Evolutionary conservation across 1,284 basidiomycete genomes (phyloP), one percentile per base, ranked within the genome.

Genomic region (Pterulicium gracile): DNA sequence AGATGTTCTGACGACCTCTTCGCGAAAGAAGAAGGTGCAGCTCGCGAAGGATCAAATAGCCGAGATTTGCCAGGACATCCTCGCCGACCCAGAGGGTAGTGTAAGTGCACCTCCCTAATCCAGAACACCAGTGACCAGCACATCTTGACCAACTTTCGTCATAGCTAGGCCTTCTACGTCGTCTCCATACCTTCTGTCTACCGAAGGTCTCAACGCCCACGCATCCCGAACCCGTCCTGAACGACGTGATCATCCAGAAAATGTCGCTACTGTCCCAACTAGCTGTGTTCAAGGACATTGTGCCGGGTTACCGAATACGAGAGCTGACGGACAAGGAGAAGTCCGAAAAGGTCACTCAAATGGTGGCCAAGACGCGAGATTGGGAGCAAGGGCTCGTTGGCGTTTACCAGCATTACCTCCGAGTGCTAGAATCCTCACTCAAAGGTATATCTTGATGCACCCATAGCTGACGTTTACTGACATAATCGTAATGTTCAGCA

Each of bases 311-410:
- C 61, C 72, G 79, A 45, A 97, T 99, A 59, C 87, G 96, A 45
- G 67, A 82, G 13, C 70, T 99, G 24, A 91, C 90, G 2, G 95
- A 93, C 32, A 78, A 79, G 51, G 96, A 99, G 65, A 88, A 88
- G 62, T 69, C 81, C 3, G 93, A 96, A 61, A 95, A 94, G 62
- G 93, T 98, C 48, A 84, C 90, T 60, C 95, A 98, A 64, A 83
- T 93, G 65, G 91, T 98, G 2, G 77, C 86, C 15, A 75, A 83
- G 22, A 83, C 90, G 52, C 78, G 96, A 55, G 96, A 98, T 59
- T 98, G 87, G 75, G 96, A 99, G 62, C 92, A 98, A 62, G 87
- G 93, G n/a, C 73, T 99, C 44, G 87, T 98, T 17, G 67, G 72
- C 45, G 80, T 86, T 34, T 99, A 99, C 65, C 92, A 96, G 62